Base-by-base conservation (phyloP, 2,329 filamentous ascomycete species). In the Didymella lethalis region DNA sequence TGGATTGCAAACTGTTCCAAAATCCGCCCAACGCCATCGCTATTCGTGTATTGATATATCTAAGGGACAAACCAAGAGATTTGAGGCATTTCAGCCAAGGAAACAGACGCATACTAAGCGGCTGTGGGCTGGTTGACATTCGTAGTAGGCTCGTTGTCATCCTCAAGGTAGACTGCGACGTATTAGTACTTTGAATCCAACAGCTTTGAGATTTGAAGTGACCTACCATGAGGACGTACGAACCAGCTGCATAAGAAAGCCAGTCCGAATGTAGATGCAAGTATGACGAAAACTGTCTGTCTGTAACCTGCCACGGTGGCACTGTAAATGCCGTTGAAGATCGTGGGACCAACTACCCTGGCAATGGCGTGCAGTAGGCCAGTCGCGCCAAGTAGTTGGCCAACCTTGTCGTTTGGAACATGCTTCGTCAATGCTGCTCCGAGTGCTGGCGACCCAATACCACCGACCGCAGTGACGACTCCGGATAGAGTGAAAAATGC, bases 341-440 rank as follows among this genome's bases (percentile, higher is more conserved):
- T 72, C 0, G 92, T 84, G 0, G 95, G 95, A 0, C 90, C 88
- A 12, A 96, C 75, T 2, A 98, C 87, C 61, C 93, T 84, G 3
- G 91, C 86, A 34, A 97, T 78, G 0, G 92, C 90, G 77, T 98
- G 94, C 57, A 98, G 78, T 61, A 98, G 81, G 0, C 94, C 95
- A 16, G 89, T 90, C 1, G 93, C 93, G 23, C 95, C 95, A 0
- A 99, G 84, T n/a, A 98, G 81, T 74, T 95, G 88, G 0, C 95
- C 95, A 0, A 95, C 89, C 46, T 86, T 86, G 63, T 95, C 90
- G 0, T 88, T 83, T 0, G 93, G 92, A 0, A 98, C 89, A 75
- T 98, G 95, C 74, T 97, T 98, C 20, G 93, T 97, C 49, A 97
- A 81, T 0, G 90, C 86, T 1, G 91, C 89, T 71, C 96, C 92